phyloP scores from a whole-genome alignment of 73 alveolate genomes.

The Blepharisma japonicum region DNA sequence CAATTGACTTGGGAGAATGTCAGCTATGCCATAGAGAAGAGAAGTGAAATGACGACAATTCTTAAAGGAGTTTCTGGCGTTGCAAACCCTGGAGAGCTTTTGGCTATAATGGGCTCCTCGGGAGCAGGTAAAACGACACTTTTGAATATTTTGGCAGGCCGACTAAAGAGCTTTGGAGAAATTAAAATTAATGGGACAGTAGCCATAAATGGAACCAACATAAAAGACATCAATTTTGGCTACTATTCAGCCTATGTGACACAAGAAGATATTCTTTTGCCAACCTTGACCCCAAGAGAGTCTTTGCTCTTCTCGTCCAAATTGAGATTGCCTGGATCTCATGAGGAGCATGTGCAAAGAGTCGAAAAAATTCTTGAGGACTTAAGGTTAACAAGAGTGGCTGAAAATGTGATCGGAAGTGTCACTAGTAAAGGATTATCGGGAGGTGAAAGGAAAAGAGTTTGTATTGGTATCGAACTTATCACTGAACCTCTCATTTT shows the following conservation, averaged over 20 bases:
- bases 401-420: slow-evolving; percentile 42
- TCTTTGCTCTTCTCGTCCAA: background rate
- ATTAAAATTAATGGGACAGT: slow-evolving; percentile 20
- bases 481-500: slow-evolving; percentile 64
- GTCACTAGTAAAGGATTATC: slow-evolving; percentile 59
- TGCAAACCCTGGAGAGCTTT: slow-evolving; percentile 40
- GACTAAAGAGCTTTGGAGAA: background rate
- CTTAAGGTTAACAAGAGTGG: background rate
- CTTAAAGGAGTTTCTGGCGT: slow-evolving; percentile 42
- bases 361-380: background rate
- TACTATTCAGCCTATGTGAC: background rate
- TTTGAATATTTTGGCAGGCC: slow-evolving; percentile 24
- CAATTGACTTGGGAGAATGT: no score
- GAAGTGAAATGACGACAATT: background rate
- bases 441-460: slow-evolving; percentile 81
- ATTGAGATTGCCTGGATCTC: background rate
- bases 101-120: slow-evolving; percentile 38
- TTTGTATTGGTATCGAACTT: slow-evolving; percentile 72
- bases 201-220: background rate
- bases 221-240: background rate
- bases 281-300: background rate
- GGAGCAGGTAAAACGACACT: slow-evolving; percentile 48
- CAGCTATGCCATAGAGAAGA: no score
- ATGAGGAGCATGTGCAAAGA: background rate
- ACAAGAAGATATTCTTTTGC: background rate